Evolutionary conservation across 2,329 filamentous ascomycete species (phyloP).

Genomic region (Alternaria consortialis): DNA sequence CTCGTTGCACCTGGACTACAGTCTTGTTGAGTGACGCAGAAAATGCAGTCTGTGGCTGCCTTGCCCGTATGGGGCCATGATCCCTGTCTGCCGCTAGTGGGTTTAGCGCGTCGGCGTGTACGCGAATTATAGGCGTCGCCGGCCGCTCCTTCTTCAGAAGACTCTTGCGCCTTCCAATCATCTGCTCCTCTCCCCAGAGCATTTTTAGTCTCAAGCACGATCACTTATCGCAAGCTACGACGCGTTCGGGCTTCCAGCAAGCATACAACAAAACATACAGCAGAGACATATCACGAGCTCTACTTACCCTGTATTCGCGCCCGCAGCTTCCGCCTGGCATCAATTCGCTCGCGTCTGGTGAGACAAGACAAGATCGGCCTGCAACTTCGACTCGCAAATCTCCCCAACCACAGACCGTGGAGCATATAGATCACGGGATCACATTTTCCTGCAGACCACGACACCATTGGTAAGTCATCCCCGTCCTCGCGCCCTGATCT

Average conservation of each 20-base stretch:
- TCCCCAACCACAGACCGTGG: slow-evolving; percentile 15
- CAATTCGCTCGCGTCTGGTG: background rate
- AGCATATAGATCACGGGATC: slow-evolving; percentile 48
- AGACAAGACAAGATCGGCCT: slow-evolving; percentile 27
- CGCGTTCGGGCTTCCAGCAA: background rate
- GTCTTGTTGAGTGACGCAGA: slow-evolving; percentile 1
- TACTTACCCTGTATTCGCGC: background rate
- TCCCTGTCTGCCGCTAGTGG: slow-evolving; percentile 26
- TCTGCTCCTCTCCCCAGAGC: background rate
- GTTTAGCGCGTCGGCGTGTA: slow-evolving; percentile 21
- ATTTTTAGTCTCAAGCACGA: slow-evolving; percentile 27
- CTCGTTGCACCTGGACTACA: background rate
- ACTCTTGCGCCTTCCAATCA: slow-evolving; percentile 36
- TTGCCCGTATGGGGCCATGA: slow-evolving; percentile 22
- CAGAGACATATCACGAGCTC: slow-evolving; percentile 21
- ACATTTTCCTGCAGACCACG: slow-evolving; percentile 37
- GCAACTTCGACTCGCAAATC: slow-evolving; percentile 22
- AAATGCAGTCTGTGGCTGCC: slow-evolving; percentile 22
- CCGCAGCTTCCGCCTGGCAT: background rate
- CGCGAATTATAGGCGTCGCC: slow-evolving; percentile 22
- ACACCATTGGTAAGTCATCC: slow-evolving; percentile 44
- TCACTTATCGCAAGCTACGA: background rate
- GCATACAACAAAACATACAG: background rate
- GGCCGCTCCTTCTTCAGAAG: slow-evolving; percentile 29
- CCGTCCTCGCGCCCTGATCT: slow-evolving; percentile 20